These are phyloP conservation scores for Tilletia indica DNA, from an alignment of 1,284 basidiomycete species.

Conservation along the genomic window DNA sequence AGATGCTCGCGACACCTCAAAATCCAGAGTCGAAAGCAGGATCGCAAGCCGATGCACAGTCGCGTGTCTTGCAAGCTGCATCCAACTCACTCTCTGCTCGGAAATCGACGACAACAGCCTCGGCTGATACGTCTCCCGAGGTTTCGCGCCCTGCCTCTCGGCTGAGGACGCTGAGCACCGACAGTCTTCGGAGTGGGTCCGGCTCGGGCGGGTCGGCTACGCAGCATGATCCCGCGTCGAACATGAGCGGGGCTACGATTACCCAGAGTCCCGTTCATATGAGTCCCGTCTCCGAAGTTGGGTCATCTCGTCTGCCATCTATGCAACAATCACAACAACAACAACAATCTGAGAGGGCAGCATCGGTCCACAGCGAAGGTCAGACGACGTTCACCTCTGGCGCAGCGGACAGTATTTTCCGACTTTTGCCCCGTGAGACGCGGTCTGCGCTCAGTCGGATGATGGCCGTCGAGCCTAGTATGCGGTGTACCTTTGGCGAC, in stretches of 20 bases:
- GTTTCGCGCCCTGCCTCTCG: constrained; percentile 4
- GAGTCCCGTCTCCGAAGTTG: constrained; percentile 9
- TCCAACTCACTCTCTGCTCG: too few species aligned
- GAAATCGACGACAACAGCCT: neutral
- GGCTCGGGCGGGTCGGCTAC: neutral
- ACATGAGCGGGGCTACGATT: neutral
- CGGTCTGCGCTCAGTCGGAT: constrained; percentile 78
- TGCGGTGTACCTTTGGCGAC: constrained; percentile 90
- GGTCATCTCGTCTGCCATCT: neutral
- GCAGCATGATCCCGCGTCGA: neutral
- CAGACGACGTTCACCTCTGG: constrained; percentile 73
- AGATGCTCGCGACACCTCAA: neutral
- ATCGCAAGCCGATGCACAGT: neutral
- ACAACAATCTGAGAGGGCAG: constrained; percentile 10
- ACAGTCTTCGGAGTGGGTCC: neutral
- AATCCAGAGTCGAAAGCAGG: too few species aligned
- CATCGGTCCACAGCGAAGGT: constrained; percentile 27
- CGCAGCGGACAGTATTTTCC: constrained; percentile 94
- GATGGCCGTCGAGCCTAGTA: constrained; percentile 83
- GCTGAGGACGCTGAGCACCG: neutral
- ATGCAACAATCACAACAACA: too few species aligned
- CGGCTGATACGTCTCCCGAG: neutral
- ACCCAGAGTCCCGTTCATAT: neutral
- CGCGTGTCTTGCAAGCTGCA: neutral
- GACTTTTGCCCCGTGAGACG: constrained; percentile 86